A percentile compares a stretch with the other conserved stretches of the same genome.
Evolutionary conservation across 164 flowering plant species (phyloP).

Genomic region (Liriodendron chinense): DNA sequence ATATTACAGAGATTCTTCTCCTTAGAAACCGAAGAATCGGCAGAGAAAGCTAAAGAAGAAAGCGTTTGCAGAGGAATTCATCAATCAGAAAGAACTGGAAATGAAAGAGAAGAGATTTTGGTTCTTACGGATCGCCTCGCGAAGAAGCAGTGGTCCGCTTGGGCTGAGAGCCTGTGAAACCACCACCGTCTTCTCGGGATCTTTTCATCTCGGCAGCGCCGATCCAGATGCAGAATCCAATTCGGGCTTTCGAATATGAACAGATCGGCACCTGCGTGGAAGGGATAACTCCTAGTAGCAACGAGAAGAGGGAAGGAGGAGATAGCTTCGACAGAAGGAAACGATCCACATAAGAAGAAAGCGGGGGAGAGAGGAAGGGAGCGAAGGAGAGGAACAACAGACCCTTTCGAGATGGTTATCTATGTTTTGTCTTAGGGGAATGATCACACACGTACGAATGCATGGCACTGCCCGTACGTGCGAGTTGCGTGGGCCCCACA

Average conservation of each 20-base stretch:
- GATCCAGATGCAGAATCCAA: slow-evolving; percentile 1
- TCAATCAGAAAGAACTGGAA: neutral
- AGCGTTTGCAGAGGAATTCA: neutral
- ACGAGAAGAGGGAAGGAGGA: neutral
- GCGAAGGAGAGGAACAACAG: neutral
- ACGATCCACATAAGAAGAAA: neutral
- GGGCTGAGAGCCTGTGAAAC: slow-evolving; percentile 47
- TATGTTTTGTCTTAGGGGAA: neutral
- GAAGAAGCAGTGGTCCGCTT: slow-evolving; percentile 54
- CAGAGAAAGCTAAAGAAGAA: neutral
- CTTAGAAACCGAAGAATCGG: neutral
- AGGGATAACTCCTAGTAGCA: neutral
- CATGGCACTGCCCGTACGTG: neutral
- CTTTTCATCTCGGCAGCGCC: slow-evolving; percentile 57
- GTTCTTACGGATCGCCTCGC: slow-evolving; percentile 61
- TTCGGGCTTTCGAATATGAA: neutral
- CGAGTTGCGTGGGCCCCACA: neutral
- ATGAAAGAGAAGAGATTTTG: neutral
- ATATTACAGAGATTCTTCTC: neutral
- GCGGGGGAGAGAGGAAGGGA: neutral
- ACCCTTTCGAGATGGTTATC: neutral
- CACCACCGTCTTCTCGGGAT: slow-evolving; percentile 69
- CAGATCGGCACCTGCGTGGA: neutral
- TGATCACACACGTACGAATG: neutral
- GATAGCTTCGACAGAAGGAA: neutral